Evolutionary conservation across 2,329 filamentous ascomycete species (phyloP).

Genomic region (Myriosclerotinia curreyana): DNA sequence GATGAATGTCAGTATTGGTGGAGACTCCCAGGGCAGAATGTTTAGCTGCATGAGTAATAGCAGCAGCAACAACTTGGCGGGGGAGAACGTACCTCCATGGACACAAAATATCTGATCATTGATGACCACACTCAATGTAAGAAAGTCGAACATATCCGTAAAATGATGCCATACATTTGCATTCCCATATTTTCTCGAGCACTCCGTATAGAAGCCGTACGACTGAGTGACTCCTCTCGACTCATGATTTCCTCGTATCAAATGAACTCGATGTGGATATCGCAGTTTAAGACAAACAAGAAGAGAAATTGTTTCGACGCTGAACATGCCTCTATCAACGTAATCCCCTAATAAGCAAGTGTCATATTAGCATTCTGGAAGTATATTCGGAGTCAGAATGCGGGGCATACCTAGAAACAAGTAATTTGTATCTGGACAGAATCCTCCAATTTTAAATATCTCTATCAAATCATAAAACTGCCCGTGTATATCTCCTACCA

Average conservation of each 20-base stretch:
- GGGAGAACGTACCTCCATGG: conserved; percentile 66
- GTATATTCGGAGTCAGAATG: conserved; percentile 1
- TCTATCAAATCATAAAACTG: conserved; percentile 99
- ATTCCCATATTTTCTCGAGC: conserved; percentile 95
- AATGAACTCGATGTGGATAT: conserved; percentile 91
- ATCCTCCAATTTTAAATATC: conserved; percentile 97
- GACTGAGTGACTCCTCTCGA: conserved; percentile 97
- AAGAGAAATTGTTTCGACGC: conserved; percentile 96
- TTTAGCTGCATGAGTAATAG: conserved; percentile 22
- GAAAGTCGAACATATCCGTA: conserved; percentile 99
- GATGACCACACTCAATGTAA: conserved; percentile 95
- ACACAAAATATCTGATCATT: conserved; percentile 99
- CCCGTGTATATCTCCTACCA: conserved; percentile 97
- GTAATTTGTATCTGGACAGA: conserved; percentile 97
- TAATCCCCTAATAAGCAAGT: conserved; percentile 65
- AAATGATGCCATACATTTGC: conserved; percentile 99
- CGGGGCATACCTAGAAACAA: conserved; percentile 74
- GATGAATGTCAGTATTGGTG: conserved; percentile 6
- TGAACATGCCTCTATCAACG: conserved; percentile 97
- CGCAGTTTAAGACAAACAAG: conserved; percentile 95
- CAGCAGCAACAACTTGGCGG: neutral
- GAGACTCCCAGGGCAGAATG: conserved; percentile 8
- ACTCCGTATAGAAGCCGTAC: conserved; percentile 99
- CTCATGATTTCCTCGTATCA: conserved; percentile 98
- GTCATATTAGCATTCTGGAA: conserved; percentile 17